Evolutionary conservation across 192 early-diverging fungal genomes (phyloP), one percentile per base, ranked within the genome.

Genomic region (Coemansia sp.): DNA sequence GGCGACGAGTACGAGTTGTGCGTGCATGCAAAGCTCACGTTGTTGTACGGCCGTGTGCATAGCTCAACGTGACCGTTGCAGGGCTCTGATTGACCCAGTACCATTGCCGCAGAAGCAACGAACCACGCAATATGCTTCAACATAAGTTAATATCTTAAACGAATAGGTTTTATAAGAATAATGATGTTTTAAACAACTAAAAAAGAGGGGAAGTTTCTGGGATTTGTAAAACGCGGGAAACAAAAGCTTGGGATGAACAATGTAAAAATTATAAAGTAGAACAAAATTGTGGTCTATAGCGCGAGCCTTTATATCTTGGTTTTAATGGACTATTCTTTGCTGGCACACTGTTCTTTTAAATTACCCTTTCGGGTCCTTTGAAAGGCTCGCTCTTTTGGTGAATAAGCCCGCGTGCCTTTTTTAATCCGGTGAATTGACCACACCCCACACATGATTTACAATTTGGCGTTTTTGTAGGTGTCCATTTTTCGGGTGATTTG

Each of bases 1-100:
- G 74, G 50, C 51, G 70, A 85, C 25, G 86, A 82, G 66, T 83
- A 90, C 0, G 90, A 75, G 60, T 91, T 92, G 75, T 94, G 92
- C 9, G 92, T 91, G 25, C 83, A 83, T 2, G 85, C 82, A 47
- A 82, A 88, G 10, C 87, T 83, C 25, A 94, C 82, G 20, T 85
- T 55, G 66, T 83, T 81, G 62, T 91, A 94, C 1, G 78, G 67
- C 23, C 83, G 84, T 28, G 57, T 37, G 60, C 92, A 94, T 3
- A 91, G 81, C 44, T 78, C 83, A 0, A 74, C 56, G 53, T 88
- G 84, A 1, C 91, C 91, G 31, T 89, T 90, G 65, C 91, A 93
- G 5, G 55, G 46, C 21, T 57, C 48, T 34, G 28, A 5, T 15
- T 54, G 50, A 0, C 51, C 38, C 6, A 5, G 15, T 8, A 51